phyloP scores from a whole-genome alignment of 73 alveolate genomes.

The Tetrahymena malaccensis region DNA sequence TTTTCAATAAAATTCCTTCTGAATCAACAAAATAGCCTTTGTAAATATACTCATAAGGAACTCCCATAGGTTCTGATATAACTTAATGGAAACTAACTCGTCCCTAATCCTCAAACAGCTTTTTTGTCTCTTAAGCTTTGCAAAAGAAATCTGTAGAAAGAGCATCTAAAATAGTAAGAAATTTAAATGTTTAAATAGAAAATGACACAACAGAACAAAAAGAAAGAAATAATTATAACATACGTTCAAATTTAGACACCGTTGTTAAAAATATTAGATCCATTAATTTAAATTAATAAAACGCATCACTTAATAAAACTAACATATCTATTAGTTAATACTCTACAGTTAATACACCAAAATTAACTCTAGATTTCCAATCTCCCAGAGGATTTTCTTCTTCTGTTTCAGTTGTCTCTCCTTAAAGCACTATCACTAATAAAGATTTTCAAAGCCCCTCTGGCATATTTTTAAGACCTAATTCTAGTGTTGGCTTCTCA shows the following conservation, averaged over 20 bases:
- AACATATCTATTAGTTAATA: background rate
- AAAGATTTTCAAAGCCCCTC: background rate
- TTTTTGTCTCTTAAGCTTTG: background rate
- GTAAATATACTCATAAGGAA: background rate
- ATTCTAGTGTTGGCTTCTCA: background rate
- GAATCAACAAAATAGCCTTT: background rate
- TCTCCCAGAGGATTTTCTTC: background rate
- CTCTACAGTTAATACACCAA: background rate
- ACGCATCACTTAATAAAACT: background rate
- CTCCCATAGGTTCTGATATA: background rate
- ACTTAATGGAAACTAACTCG: background rate
- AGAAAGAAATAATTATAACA: background rate
- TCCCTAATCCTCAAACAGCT: background rate
- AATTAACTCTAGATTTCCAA: background rate
- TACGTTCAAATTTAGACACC: background rate
- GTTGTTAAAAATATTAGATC: background rate
- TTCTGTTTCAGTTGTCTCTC: background rate
- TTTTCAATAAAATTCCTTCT: background rate
- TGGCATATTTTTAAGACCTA: background rate
- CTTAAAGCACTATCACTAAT: background rate
- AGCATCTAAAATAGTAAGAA: background rate
- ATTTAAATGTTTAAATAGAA: background rate
- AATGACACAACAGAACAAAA: background rate
- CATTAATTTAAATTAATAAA: background rate
- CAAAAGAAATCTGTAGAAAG: background rate